phyloP scores from a whole-genome alignment of 2,329 filamentous ascomycete genomes.

The Myriangium duriaei region DNA sequence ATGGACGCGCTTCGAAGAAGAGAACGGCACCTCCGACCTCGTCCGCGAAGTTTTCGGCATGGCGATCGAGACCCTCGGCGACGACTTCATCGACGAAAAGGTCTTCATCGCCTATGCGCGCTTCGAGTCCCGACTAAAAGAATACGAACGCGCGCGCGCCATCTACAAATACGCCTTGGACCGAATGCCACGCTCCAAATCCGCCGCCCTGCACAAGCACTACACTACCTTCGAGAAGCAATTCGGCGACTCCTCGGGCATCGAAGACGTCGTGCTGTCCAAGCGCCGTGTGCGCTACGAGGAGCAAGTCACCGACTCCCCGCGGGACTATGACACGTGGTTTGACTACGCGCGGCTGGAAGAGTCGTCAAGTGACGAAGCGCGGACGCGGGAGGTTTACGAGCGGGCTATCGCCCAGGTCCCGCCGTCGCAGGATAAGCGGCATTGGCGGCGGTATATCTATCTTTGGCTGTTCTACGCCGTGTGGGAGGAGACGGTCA shows the following conservation, averaged over 20 bases:
- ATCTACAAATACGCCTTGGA: conserved; percentile 97
- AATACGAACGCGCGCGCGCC: conserved; percentile 82
- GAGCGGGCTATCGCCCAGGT: conserved; percentile 92
- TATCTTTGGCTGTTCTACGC: conserved; percentile 98
- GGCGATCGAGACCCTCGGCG: conserved; percentile 78
- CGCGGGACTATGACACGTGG: conserved; percentile 95
- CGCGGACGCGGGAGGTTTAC: conserved; percentile 82
- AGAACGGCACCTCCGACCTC: conserved; percentile 79
- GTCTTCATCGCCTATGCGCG: conserved; percentile 92
- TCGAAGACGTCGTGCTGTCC: conserved; percentile 90
- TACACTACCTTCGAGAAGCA: conserved; percentile 99
- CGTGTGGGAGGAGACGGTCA: conserved; percentile 82
- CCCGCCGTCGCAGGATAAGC: conserved; percentile 88
- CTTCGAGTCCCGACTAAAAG: conserved; percentile 88
- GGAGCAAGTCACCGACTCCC: conserved; percentile 82
- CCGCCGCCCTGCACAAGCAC: conserved; percentile 72
- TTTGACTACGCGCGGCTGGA: conserved; percentile 90
- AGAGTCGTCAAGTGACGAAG: conserved; percentile 68
- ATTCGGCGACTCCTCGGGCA: conserved; percentile 82
- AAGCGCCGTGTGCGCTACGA: conserved; percentile 91
- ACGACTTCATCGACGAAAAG: conserved; percentile 92
- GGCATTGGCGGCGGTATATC: conserved; percentile 93
- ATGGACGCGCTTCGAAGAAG: conserved; percentile 95
- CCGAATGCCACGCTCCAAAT: conserved; percentile 76
- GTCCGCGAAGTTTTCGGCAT: conserved; percentile 85